Evolutionary conservation across 768 basidiomycete species (phyloP).

Genomic region (Kondoa subrosea): DNA sequence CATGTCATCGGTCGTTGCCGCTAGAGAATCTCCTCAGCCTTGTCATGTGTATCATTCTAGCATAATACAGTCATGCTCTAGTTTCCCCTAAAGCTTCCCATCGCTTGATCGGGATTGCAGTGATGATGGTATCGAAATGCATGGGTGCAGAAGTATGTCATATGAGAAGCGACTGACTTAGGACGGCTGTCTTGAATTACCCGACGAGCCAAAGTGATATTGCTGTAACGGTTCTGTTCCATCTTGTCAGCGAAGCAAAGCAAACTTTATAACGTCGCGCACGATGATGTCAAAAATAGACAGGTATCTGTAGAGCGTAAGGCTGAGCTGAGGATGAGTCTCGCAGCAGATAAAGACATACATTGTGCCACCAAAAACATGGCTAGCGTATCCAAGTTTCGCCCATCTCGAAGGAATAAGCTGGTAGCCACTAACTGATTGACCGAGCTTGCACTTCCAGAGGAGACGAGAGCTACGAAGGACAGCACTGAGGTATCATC

Average conservation of each 20-base stretch:
- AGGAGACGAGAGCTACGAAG: constrained; percentile 11
- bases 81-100: too few relatives aligned
- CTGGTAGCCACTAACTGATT: constrained; percentile 15
- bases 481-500: too few relatives aligned
- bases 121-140: too few relatives aligned
- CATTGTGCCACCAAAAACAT: constrained; percentile 15
- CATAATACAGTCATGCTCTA: too few relatives aligned
- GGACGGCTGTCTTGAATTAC: too few relatives aligned
- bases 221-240: not conserved
- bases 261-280: not conserved
- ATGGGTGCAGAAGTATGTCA: too few relatives aligned
- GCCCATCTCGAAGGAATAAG: constrained; percentile 12
- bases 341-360: constrained; percentile 7
- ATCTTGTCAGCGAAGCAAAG: not conserved
- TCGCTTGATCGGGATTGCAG: too few relatives aligned
- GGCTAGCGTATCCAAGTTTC: constrained; percentile 10
- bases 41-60: too few relatives aligned
- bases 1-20: too few relatives aligned
- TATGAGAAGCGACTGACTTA: too few relatives aligned
- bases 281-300: not conserved
- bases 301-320: not conserved
- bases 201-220: not conserved
- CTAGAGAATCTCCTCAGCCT: too few relatives aligned
- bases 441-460: constrained; percentile 14
- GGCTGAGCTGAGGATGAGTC: not conserved